Base-by-base conservation (phyloP, 2,329 filamentous ascomycete genomes). In the Fusarium camptoceras region DNA sequence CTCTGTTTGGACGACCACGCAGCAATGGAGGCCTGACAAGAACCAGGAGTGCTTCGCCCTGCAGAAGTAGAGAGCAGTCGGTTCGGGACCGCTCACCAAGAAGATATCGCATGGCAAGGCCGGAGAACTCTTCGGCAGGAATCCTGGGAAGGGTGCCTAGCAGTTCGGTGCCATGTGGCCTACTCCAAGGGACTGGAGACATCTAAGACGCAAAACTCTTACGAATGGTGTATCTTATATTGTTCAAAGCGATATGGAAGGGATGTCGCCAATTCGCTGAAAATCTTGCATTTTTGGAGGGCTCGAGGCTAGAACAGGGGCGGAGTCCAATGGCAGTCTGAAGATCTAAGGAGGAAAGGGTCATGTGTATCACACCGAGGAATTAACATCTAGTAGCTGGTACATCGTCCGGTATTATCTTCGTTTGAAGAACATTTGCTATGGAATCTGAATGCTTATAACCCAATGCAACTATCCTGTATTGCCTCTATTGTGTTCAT, bases 11-110 rank as follows among this genome's bases (percentile, higher is more conserved):
- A 6, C 20, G 25, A 30, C 20, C 20, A 14, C 25, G 14, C 10
- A 20, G 28, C 6, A 48, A 18, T 2, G 10, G 37, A 18, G 11
- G 9, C 9, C 28, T 30, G 4, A 15, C 41, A 4, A 65, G 64
- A 51, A 39, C 53, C 8, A 68, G 64, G 25, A 68, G 65, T 34
- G 64, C 12, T n/a, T 70, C 67, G 16, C 67, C 67, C 5, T 43
- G 22, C 7, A 22, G 34, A 9, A 39, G 37, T 3, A 34, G 41
- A 22, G 22, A 22, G 18, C 14, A 28, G 2, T 16, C n/a, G 2
- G n/a, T 43, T 25, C 44, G 63, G 15, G 41, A 54, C 7, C 58
- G 54, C 2, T 53, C 42, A 1, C 62, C 63, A 10, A 27, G 53
- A 20, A n/a, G 53, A n/a, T 50, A 64, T 22, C 55, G 34, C 18